These are phyloP conservation scores for Salicornia ramosissima DNA, from an alignment of 148 eudicot genomes.

Conservation along the genomic window DNA sequence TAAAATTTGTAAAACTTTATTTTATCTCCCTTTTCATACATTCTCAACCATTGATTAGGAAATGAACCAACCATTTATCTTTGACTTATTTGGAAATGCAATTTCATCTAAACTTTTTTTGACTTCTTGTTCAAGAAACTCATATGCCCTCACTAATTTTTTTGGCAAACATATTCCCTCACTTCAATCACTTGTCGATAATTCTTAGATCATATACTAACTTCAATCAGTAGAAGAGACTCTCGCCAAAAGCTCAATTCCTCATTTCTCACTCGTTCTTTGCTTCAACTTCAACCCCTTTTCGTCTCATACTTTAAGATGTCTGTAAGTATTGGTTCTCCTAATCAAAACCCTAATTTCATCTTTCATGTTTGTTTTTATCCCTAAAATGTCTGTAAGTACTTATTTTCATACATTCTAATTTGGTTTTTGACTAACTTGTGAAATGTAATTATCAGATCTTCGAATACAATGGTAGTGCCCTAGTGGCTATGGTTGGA, in stretches of 20 bases:
- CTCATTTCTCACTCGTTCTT: background rate
- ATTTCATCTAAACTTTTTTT: no score
- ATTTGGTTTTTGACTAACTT: background rate
- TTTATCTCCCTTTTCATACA: no score
- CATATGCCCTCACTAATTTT: background rate
- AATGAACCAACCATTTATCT: no score
- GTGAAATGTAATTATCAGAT: conserved; percentile 36
- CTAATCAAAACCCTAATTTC: conserved; percentile 5
- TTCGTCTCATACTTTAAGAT: background rate
- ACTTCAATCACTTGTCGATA: no score
- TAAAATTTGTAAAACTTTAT: no score
- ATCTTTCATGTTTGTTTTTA: background rate
- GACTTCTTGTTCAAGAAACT: conserved; percentile 13
- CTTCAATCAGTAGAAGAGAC: background rate
- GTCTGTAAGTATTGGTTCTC: conserved; percentile 16
- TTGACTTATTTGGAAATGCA: no score
- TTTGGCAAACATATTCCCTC: no score
- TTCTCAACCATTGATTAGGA: no score
- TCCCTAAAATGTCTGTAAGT: background rate
- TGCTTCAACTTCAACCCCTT: background rate
- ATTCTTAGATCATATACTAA: no score
- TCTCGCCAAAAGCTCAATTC: background rate
- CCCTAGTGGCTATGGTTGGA: conserved; percentile 94
- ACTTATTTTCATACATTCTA: background rate
- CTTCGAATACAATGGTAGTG: conserved; percentile 97